Percentiles rank a stretch among this genome's conserved stretches.
phyloP scores from a whole-genome alignment of 2,329 filamentous ascomycete species.

The Claviceps citrina region DNA sequence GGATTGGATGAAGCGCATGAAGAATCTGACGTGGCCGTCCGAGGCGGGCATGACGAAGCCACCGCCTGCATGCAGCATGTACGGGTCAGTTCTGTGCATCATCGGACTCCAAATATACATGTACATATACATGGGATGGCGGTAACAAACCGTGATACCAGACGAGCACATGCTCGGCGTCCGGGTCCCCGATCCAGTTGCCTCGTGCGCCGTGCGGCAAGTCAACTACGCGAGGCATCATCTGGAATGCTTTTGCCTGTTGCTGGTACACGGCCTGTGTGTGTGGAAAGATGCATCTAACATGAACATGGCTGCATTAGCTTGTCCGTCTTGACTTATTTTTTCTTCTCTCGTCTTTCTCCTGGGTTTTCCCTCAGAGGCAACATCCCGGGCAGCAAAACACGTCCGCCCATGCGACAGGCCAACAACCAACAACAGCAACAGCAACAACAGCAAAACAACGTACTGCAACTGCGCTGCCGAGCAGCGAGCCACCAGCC shows the following conservation, averaged over 20 bases:
- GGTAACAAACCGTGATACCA: slow-evolving; percentile 11
- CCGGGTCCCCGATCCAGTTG: slow-evolving; percentile 10
- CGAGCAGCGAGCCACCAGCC: slow-evolving; percentile 5
- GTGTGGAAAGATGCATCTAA: slow-evolving; percentile 8
- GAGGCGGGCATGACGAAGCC: slow-evolving; percentile 9
- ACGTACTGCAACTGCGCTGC: slow-evolving; percentile 9
- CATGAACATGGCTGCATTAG: not conserved
- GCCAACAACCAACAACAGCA: not conserved
- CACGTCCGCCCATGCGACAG: no score
- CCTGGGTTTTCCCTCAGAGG: not conserved
- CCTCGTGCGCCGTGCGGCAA: slow-evolving; percentile 8
- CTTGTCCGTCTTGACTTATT: not conserved
- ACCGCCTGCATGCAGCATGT: slow-evolving; percentile 6
- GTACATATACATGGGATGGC: no score
- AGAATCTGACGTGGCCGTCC: slow-evolving; percentile 8
- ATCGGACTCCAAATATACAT: no score
- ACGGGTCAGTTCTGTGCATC: not conserved
- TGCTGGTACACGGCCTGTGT: slow-evolving; percentile 7
- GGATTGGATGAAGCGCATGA: slow-evolving; percentile 6
- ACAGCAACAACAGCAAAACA: not conserved
- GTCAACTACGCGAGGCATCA: slow-evolving; percentile 7
- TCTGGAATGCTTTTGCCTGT: slow-evolving; percentile 3
- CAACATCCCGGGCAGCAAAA: no score
- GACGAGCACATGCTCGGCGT: slow-evolving; percentile 9
- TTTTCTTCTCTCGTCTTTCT: not conserved